Base-by-base conservation (phyloP, 2,329 filamentous ascomycete genomes). In the Colletotrichum nymphaeae region DNA sequence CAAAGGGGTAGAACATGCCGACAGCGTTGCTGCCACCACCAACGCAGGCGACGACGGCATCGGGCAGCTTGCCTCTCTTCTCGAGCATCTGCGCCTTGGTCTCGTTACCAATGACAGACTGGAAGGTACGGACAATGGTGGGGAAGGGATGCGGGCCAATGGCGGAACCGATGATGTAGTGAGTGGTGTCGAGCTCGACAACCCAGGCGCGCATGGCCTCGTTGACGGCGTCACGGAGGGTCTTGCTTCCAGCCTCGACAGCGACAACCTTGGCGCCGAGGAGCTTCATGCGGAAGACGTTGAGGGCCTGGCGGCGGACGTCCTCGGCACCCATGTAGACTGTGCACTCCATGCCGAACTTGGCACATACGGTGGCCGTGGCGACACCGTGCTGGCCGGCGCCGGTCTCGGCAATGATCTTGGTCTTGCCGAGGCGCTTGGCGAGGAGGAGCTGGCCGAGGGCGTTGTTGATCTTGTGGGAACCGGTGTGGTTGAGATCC, bases 381-480 rank as follows among this genome's bases (percentile, higher is more conserved):
- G 97, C 97, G 49, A 99, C 97, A 86, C 97, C 97, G 84, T 99
- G 97, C 85, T 99, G 97, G 22, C 97, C 97, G 67, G 97, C 97
- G 77, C 97, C 97, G 19, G 97, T 99, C 86, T 99, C 97, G 62
- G 97, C 97, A 78, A 99, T 99, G 78, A 99, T 98, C 82, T 95
- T 93, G 6, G 93, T 98, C 90, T 99, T 99, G 63, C 97, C 97
- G 62, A 99, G 85, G 75, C 95, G 89, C 78, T 90, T 90, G 1
- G 97, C 97, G 52, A 99, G 86, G 16, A 99, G 89, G 62, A 98
- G 92, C 83, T 99, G 97, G 2, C 97, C 97, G 9, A 99, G 87
- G 0, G 97, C 97, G 79, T 99, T 99, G 88, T 99, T 99, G 88
- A 99, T 98, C 90, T 99, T 99, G 89, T 99, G 97, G 75, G 94